Evolutionary conservation across 192 early-diverging fungal species (phyloP).

Genomic region (Jimgerdemannia flammicorona): DNA sequence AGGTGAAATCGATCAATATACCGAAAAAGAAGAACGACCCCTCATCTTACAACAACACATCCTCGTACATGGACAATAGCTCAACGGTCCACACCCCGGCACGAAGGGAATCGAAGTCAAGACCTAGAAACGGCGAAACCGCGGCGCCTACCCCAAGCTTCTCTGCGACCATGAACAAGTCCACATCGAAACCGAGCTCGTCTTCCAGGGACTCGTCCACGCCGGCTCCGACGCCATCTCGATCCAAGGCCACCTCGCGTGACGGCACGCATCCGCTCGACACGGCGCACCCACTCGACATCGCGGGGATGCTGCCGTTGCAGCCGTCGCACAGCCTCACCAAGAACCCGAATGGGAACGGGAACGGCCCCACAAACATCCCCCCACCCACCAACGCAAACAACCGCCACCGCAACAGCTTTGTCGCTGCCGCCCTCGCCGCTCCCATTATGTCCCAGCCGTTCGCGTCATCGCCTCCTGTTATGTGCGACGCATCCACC

Average conservation of each 20-base stretch:
- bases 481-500: no score
- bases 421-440: background rate
- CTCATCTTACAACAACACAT: background rate
- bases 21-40: conserved; percentile 6
- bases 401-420: background rate
- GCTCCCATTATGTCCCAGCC: no score
- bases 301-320: background rate
- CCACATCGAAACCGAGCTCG: background rate
- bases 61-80: background rate
- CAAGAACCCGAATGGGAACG: no score
- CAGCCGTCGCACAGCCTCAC: background rate
- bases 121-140: background rate
- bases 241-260: background rate
- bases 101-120: background rate
- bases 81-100: background rate
- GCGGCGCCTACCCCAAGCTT: background rate
- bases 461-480: no score
- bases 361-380: background rate
- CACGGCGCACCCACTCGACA: background rate
- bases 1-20: conserved; percentile 19
- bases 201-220: background rate
- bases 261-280: background rate
- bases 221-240: background rate
- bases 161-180: background rate
- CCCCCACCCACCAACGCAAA: no score